Base-by-base conservation (phyloP, 768 basidiomycete species). In the Rubroboletus satanas region DNA sequence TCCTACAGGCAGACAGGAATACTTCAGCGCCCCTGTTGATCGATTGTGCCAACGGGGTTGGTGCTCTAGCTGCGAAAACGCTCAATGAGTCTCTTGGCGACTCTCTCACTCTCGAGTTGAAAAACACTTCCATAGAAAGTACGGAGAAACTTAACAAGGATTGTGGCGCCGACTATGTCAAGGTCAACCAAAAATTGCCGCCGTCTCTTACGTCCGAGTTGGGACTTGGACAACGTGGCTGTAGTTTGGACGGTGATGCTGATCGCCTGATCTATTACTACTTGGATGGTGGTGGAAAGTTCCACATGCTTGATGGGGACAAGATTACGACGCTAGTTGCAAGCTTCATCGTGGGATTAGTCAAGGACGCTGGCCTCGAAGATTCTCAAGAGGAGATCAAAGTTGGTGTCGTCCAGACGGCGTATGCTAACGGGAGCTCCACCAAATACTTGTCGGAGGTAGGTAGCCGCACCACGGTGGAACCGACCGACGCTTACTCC, bases 11-110 rank as follows among this genome's bases (percentile, higher is more conserved):
- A 26, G 83, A 84, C 55, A 85, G 85, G 54, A 70, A 71, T 75
- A 39, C 72, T 76, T 49, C 79, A 11, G 70, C 79, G 15, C 82
- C 85, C 36, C 66, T 99, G 45, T 69, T 89, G n/a, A 78, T 99
- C 39, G 97, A 99, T 71, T 98, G 97, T 68, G 97, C 97, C n/a
- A 98, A 99, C 68, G 97, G 97, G 28, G 97, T 99, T 23, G 97
- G 97, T 45, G 83, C 89, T 15, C 74, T 78, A 7, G 85, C 88
- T 37, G 84, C 90, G 12, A 74, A 75, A 33, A 81, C 79, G 41
- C 74, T 98, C 37, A 66, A 76, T 5, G 72, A 79, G 51, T 77
- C 82, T 50, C 80, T 97, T 23, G 81, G 79, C 17, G 76, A 76
- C 26, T 77, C 74, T 7, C 71, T 98, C 31, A 77, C 81, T 26